These are phyloP conservation scores for Bipolaris victoriae DNA, from an alignment of 2,329 filamentous ascomycete genomes.

Conservation along the genomic window DNA sequence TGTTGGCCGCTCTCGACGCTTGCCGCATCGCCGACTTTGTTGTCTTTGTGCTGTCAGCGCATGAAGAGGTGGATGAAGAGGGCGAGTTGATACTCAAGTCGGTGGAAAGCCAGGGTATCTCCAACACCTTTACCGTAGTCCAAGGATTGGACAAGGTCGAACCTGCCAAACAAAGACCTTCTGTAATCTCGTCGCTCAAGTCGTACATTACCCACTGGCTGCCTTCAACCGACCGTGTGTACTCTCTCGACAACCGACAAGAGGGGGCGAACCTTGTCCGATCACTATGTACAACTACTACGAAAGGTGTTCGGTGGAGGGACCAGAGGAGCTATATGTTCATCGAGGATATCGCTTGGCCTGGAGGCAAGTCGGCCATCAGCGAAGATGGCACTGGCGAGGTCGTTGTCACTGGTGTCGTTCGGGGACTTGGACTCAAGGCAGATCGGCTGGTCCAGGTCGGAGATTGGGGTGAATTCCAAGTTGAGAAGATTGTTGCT, in stretches of 20 bases:
- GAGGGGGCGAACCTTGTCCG: conserved; percentile 91
- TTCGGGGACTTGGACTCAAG: conserved; percentile 85
- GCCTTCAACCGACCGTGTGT: conserved; percentile 87
- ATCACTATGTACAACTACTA: conserved; percentile 87
- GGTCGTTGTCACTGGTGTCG: conserved; percentile 80
- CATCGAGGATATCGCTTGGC: conserved; percentile 80
- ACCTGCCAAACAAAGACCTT: conserved; percentile 75
- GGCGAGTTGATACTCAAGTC: conserved; percentile 85
- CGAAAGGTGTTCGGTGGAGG: conserved; percentile 93
- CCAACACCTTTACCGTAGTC: conserved; percentile 85
- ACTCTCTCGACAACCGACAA: conserved; percentile 84
- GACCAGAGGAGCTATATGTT: conserved; percentile 97
- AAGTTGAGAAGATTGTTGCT: conserved; percentile 85
- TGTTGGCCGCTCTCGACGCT: conserved; percentile 81
- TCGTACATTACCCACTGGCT: conserved; percentile 96
- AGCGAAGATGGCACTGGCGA: conserved; percentile 59
- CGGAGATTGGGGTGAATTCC: conserved; percentile 92
- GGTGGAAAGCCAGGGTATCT: conserved; percentile 92
- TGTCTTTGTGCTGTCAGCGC: conserved; percentile 80
- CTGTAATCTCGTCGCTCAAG: conserved; percentile 81
- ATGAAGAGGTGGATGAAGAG: conserved; percentile 80
- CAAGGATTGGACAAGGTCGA: conserved; percentile 80
- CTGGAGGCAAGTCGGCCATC: conserved; percentile 53
- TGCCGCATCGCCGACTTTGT: conserved; percentile 91
- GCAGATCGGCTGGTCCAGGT: conserved; percentile 89